Evolutionary conservation across 2,329 filamentous ascomycete genomes (phyloP).

Genomic region (Exophiala sideris): DNA sequence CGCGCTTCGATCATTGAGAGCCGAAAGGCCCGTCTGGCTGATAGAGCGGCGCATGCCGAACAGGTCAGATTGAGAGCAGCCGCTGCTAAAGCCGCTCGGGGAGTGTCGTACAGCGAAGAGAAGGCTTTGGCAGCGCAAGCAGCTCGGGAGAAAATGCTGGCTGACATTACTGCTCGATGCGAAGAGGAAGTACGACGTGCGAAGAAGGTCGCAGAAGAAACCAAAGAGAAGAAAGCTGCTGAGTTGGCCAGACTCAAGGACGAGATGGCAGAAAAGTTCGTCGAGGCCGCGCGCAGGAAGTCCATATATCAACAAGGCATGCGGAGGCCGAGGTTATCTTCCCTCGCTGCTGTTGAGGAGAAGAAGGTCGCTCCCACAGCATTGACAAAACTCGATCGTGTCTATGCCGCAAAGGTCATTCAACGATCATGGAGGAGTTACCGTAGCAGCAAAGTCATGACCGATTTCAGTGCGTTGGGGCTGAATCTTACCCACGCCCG

Average conservation of each 20-base stretch:
- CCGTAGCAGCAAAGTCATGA: constrained; percentile 47
- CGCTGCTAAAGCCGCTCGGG: constrained; percentile 57
- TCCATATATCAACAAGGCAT: constrained; percentile 45
- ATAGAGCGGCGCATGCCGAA: constrained; percentile 63
- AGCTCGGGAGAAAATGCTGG: constrained; percentile 60
- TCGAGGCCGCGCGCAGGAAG: constrained; percentile 60
- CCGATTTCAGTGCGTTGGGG: constrained; percentile 50
- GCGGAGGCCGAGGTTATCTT: constrained; percentile 52
- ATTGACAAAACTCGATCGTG: constrained; percentile 44
- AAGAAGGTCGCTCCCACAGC: constrained; percentile 38
- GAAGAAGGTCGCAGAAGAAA: constrained; percentile 65
- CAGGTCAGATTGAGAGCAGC: constrained; percentile 63
- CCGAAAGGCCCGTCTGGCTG: constrained; percentile 61
- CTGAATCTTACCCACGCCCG: constrained; percentile 53
- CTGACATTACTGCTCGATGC: constrained; percentile 62
- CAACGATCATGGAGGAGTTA: constrained; percentile 57
- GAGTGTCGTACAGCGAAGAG: constrained; percentile 58
- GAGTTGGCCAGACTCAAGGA: constrained; percentile 57
- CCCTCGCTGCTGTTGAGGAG: constrained; percentile 45
- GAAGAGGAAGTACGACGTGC: constrained; percentile 64
- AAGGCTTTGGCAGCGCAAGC: constrained; percentile 61
- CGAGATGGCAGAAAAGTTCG: constrained; percentile 64
- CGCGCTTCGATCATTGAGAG: constrained; percentile 63
- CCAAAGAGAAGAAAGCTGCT: constrained; percentile 61
- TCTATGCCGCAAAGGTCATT: constrained; percentile 55